Percentiles rank a stretch among this genome's conserved stretches.
Conservation (phyloP, 306 rosid species). For the Quercus gilva region DNA sequence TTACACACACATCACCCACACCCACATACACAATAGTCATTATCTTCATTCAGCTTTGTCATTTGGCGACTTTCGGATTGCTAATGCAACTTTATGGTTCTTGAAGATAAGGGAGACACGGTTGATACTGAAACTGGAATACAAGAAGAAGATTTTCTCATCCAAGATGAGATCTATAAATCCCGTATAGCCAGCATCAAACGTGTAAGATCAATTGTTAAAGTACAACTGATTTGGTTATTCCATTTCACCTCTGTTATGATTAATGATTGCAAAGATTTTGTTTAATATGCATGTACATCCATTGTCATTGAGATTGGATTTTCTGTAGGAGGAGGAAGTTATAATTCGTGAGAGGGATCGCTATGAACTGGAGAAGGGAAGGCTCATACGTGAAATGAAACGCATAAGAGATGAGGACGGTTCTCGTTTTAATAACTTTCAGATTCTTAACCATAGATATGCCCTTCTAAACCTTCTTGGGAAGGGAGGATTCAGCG, state of each 20-base stretch:
- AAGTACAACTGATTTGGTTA: conserved; percentile 7
- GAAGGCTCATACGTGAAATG: conserved; percentile 97
- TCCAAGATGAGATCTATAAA: conserved; percentile 91
- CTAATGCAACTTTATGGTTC: conserved; percentile 13
- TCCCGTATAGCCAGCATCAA: conserved; percentile 91
- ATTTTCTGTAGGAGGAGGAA: conserved; percentile 79
- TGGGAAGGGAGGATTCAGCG: conserved; percentile 99
- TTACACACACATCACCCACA: neutral
- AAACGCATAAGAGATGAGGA: conserved; percentile 99
- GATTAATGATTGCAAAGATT: neutral
- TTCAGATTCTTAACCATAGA: conserved; percentile 89
- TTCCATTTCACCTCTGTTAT: conserved; percentile 9
- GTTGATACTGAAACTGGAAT: conserved; percentile 67
- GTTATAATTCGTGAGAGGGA: conserved; percentile 83
- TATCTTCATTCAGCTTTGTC: conserved; percentile 6
- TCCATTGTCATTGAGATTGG: conserved; percentile 3
- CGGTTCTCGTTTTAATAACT: conserved; percentile 98
- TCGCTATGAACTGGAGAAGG: conserved; percentile 90
- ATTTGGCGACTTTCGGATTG: conserved; percentile 14
- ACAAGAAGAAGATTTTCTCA: conserved; percentile 69
- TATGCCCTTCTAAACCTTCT: conserved; percentile 96
- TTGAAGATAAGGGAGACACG: conserved; percentile 75
- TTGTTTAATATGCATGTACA: neutral
- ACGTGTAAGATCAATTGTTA: conserved; percentile 56
- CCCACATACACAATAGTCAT: neutral